Evolutionary conservation across 2,329 filamentous ascomycete genomes (phyloP), one percentile per base, ranked within the genome.

Genomic region (Aspergillus eucalypticola): DNA sequence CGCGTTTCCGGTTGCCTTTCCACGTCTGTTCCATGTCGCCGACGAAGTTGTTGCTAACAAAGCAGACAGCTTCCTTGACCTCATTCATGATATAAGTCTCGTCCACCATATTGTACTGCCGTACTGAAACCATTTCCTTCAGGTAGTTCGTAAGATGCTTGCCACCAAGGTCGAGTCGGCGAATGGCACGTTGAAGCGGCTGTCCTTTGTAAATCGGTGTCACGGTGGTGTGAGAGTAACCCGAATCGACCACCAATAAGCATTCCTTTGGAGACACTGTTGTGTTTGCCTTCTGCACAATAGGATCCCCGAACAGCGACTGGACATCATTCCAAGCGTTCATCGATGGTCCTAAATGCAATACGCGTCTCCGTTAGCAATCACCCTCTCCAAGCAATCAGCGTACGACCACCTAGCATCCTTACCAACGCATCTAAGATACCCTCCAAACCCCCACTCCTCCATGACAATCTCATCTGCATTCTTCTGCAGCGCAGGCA

Each of bases 391-490:
- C 32, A 13, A 35, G 5, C 32, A 15, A 15, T 13, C 11, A 35
- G 2, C 32, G 11, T 19, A 11, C 19, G 17, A 41, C 35, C 27
- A 51, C 25, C 41, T 23, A 42, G 46, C 35, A 61, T 74, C 86
- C 81, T 67, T 73, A 84, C 90, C 90, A 64, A 90, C 81, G 59
- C 86, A 88, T 62, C 95, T 86, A 65, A 89, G 90, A 77, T 96
- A 96, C 66, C 90, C 89, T 10, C 89, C 86, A 76, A 99, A 99
- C 2, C 91, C 91, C 79, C 95, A 99, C 73, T 98, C 93, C 73
- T 99, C 95, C 80, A 99, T 98, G 1, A 98, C 86, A 72, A 99
- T 92, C 79, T 99, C 94, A 71, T 99, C 95, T 68, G 91, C 92
- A 73, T 97, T 95, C 41, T 88, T 86, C 76, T 97, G 92, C 64